These are phyloP conservation scores for Curvularia eragrostidis DNA, from an alignment of 2,329 filamentous ascomycete species.

Conservation along the genomic window DNA sequence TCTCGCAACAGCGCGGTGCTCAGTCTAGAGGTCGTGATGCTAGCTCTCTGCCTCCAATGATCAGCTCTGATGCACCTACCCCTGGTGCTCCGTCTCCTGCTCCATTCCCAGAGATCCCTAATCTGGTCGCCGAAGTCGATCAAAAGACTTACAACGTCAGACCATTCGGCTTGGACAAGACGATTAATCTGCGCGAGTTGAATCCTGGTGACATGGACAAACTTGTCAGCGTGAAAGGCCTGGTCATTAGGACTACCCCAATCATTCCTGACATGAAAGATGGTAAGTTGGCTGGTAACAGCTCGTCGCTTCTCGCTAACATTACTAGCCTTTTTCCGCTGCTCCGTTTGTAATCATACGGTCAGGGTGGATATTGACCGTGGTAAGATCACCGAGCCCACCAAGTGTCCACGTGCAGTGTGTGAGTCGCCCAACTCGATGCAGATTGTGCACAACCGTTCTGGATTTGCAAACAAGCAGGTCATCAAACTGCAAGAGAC, in stretches of 20 bases:
- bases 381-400: conserved; percentile 95
- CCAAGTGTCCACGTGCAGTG: conserved; percentile 79
- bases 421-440: conserved; percentile 92
- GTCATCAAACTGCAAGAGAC: conserved; percentile 99
- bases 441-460: conserved; percentile 97
- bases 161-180: conserved; percentile 85
- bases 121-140: conserved; percentile 78
- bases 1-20: conserved; percentile 62
- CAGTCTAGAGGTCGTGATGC: conserved; percentile 53
- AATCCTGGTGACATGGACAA: conserved; percentile 98
- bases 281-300: conserved; percentile 47
- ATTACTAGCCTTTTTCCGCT: conserved; percentile 85
- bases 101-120: conserved; percentile 63
- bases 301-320: conserved; percentile 17
- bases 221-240: conserved; percentile 89
- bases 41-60: conserved; percentile 78
- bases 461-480: conserved; percentile 94
- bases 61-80: conserved; percentile 76
- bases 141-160: conserved; percentile 82
- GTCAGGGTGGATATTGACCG: conserved; percentile 91
- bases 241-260: conserved; percentile 93
- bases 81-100: conserved; percentile 44
- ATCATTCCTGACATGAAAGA: conserved; percentile 99
- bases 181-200: conserved; percentile 89
- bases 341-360: conserved; percentile 89